These are phyloP conservation scores for Alternaria sp. DNA, from an alignment of 2,329 filamentous ascomycete genomes.

Conservation along the genomic window DNA sequence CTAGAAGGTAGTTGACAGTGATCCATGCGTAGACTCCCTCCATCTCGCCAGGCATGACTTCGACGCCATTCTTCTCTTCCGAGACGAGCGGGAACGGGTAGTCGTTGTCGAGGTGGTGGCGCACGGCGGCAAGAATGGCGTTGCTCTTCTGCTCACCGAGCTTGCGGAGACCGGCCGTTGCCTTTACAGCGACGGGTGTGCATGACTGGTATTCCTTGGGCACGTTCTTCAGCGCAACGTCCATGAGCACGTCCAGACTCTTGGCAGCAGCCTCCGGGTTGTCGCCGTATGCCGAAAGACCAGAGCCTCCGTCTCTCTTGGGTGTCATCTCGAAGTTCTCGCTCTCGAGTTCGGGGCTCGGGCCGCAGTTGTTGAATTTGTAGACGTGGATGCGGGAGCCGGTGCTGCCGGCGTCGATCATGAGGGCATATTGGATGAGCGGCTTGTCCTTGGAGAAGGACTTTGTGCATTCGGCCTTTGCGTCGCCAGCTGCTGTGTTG, in stretches of 20 bases:
- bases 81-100: slow-evolving; percentile 96
- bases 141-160: slow-evolving; percentile 81
- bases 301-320: slow-evolving; percentile 78
- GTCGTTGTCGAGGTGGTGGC: slow-evolving; percentile 79
- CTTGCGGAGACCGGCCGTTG: slow-evolving; percentile 90
- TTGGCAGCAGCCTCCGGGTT: slow-evolving; percentile 88
- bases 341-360: slow-evolving; percentile 90
- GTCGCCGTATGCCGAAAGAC: slow-evolving; percentile 83
- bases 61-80: slow-evolving; percentile 81
- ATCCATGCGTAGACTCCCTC: slow-evolving; percentile 99
- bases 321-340: slow-evolving; percentile 95
- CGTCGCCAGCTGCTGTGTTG: slow-evolving; percentile 60
- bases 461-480: slow-evolving; percentile 76
- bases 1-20: slow-evolving; percentile 96
- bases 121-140: slow-evolving; percentile 84
- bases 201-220: slow-evolving; percentile 90
- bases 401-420: slow-evolving; percentile 98
- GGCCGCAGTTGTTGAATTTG: slow-evolving; percentile 97
- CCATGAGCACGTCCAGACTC: slow-evolving; percentile 86
- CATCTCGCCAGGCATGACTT: slow-evolving; percentile 96
- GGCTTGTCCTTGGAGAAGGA: slow-evolving; percentile 88
- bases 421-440: slow-evolving; percentile 94
- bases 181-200: slow-evolving; percentile 95
- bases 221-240: slow-evolving; percentile 81
- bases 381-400: slow-evolving; percentile 98